Evolutionary conservation across 2,329 filamentous ascomycete genomes (phyloP).

Genomic region (Verruconis gallopava): DNA sequence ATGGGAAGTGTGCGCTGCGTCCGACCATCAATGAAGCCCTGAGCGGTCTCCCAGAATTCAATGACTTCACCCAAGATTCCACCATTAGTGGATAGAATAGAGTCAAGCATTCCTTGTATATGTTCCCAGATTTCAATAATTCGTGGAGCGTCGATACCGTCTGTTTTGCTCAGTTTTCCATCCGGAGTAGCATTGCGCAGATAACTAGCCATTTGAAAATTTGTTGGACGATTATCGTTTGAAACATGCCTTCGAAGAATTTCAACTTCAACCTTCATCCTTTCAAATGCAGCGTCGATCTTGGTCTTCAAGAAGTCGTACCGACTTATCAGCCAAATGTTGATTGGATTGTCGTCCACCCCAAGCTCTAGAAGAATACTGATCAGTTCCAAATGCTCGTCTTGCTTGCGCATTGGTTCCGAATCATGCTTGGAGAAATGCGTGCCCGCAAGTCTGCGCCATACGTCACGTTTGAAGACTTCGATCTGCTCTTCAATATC

Average conservation of each 20-base stretch:
- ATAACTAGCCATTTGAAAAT: conserved; percentile 59
- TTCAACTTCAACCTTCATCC: conserved; percentile 86
- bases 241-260: conserved; percentile 73
- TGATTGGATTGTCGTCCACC: conserved; percentile 91
- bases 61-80: conserved; percentile 81
- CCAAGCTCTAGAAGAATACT: conserved; percentile 81
- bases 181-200: conserved; percentile 51
- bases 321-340: conserved; percentile 84
- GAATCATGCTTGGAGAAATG: conserved; percentile 39
- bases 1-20: conserved; percentile 67
- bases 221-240: conserved; percentile 55
- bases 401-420: conserved; percentile 41
- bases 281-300: conserved; percentile 66
- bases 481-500: conserved; percentile 83
- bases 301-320: conserved; percentile 83
- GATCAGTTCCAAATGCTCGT: conserved; percentile 89
- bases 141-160: conserved; percentile 62
- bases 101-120: conserved; percentile 58
- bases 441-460: conserved; percentile 63
- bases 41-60: conserved; percentile 86
- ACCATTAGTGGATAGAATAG: conserved; percentile 57
- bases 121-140: conserved; percentile 91
- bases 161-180: conserved; percentile 21
- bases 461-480: conserved; percentile 76
- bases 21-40: conserved; percentile 78